phyloP scores from a whole-genome alignment of 2,329 filamentous ascomycete species.

The Emericellopsis atlantica region DNA sequence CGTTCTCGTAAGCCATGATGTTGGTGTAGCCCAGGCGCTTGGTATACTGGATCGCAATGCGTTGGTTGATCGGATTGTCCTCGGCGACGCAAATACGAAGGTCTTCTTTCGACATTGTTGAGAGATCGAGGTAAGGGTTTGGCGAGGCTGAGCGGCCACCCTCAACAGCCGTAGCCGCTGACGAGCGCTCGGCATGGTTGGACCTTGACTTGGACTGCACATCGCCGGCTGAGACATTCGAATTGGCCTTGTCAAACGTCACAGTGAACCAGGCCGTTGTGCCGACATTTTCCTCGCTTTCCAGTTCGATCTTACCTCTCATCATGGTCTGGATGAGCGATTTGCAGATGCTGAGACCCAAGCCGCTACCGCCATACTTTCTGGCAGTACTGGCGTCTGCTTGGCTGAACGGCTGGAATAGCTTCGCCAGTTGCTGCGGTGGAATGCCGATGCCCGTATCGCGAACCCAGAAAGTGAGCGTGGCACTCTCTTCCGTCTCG shows the following conservation, averaged over 20 bases:
- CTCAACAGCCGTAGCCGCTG: constrained; percentile 13
- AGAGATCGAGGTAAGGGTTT: constrained; percentile 51
- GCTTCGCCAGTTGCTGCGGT: constrained; percentile 65
- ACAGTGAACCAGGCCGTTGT: constrained; percentile 70
- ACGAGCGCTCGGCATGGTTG: constrained; percentile 14
- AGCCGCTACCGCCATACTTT: constrained; percentile 83
- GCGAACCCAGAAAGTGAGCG: constrained; percentile 71
- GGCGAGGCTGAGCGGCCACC: constrained; percentile 22
- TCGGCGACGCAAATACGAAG: constrained; percentile 87
- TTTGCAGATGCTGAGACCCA: constrained; percentile 90
- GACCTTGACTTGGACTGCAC: constrained; percentile 25
- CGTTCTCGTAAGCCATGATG: constrained; percentile 84
- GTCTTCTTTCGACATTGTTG: constrained; percentile 60
- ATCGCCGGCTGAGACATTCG: constrained; percentile 45
- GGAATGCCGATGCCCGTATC: constrained; percentile 91
- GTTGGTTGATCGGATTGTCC: constrained; percentile 90
- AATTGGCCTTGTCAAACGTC: constrained; percentile 69
- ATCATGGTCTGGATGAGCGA: constrained; percentile 88
- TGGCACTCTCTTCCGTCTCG: constrained; percentile 58
- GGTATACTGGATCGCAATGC: constrained; percentile 86
- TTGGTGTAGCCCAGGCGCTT: constrained; percentile 68
- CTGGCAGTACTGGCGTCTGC: constrained; percentile 82
- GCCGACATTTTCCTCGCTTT: constrained; percentile 60
- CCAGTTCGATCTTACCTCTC: constrained; percentile 71
- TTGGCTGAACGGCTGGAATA: constrained; percentile 89